These are phyloP conservation scores for Pleurotus tuber-regium DNA, from an alignment of 768 basidiomycete species.

Conservation along the genomic window DNA sequence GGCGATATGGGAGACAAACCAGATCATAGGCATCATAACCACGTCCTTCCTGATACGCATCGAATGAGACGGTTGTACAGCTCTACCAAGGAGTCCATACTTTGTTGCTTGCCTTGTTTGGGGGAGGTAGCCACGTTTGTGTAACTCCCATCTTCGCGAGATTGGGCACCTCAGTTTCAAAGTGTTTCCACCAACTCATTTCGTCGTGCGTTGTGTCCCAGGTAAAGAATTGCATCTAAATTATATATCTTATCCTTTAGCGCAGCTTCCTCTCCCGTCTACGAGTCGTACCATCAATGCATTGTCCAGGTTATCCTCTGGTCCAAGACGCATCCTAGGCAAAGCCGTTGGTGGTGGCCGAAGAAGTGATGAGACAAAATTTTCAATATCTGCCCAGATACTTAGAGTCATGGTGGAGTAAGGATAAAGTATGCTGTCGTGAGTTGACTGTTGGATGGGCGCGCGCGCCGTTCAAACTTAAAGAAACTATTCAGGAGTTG, in stretches of 20 bases:
- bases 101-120: conserved; percentile 70
- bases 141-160: conserved; percentile 72
- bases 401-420: conserved; percentile 15
- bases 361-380: conserved; percentile 23
- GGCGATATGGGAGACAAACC: too few relatives aligned
- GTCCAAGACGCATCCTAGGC: conserved; percentile 59
- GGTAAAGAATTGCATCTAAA: conserved; percentile 79
- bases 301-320: conserved; percentile 46
- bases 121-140: conserved; percentile 82
- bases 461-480: too few relatives aligned
- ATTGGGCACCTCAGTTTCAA: conserved; percentile 61
- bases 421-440: conserved; percentile 1
- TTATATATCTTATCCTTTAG: conserved; percentile 5
- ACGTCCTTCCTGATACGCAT: conserved; percentile 51
- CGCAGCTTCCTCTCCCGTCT: neutral
- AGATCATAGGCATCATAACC: conserved; percentile 89
- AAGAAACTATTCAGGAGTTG: too few relatives aligned
- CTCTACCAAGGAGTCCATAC: conserved; percentile 30
- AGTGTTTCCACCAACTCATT: conserved; percentile 80
- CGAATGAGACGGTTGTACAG: neutral
- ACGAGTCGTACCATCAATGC: conserved; percentile 59
- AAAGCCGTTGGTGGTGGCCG: conserved; percentile 38
- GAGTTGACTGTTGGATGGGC: neutral
- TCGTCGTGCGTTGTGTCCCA: conserved; percentile 63
- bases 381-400: conserved; percentile 29